Percentiles rank a stretch among this genome's conserved stretches.
Evolutionary conservation across 192 early-diverging fungal genomes (phyloP).

Genomic region (Mortierella antarctica): DNA sequence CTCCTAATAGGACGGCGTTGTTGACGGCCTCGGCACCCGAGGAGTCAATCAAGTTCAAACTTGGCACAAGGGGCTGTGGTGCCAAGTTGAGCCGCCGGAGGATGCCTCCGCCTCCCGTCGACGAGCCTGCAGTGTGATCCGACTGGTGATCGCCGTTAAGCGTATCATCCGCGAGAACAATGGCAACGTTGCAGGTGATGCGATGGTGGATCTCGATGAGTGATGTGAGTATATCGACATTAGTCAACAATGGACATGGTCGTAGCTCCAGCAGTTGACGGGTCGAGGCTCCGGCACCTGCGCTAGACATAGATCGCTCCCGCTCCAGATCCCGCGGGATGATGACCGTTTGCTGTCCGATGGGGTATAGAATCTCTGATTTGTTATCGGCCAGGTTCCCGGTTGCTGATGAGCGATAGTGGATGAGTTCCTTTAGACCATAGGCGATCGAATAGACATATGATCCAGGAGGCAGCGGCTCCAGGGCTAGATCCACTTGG

Average conservation of each 20-base stretch:
- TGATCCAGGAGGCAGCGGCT: slow-evolving; percentile 48
- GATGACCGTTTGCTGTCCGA: slow-evolving; percentile 51
- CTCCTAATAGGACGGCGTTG: slow-evolving; percentile 43
- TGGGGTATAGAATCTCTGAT: slow-evolving; percentile 51
- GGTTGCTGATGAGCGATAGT: slow-evolving; percentile 47
- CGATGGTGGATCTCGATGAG: slow-evolving; percentile 46
- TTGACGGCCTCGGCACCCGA: slow-evolving; percentile 31
- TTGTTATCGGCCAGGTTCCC: slow-evolving; percentile 49
- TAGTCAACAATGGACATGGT: slow-evolving; percentile 37
- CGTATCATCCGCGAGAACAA: slow-evolving; percentile 17
- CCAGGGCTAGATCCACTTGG: slow-evolving; percentile 32
- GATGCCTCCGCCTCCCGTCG: slow-evolving; percentile 33
- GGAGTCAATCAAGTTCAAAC: slow-evolving; percentile 35
- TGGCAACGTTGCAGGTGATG: slow-evolving; percentile 44
- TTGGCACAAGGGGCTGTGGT: slow-evolving; percentile 25
- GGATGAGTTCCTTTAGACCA: slow-evolving; percentile 45
- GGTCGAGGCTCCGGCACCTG: slow-evolving; percentile 50
- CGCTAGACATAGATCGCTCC: slow-evolving; percentile 45
- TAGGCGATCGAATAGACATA: slow-evolving; percentile 50
- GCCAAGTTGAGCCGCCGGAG: slow-evolving; percentile 36
- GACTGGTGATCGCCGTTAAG: background rate
- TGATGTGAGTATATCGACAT: slow-evolving; percentile 38
- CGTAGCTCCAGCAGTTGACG: slow-evolving; percentile 44
- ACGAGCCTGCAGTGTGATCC: background rate
- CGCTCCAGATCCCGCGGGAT: slow-evolving; percentile 39